Evolutionary conservation across 2,329 filamentous ascomycete genomes (phyloP), one percentile per base, ranked within the genome.

Genomic region (Cladosporium sp.): DNA sequence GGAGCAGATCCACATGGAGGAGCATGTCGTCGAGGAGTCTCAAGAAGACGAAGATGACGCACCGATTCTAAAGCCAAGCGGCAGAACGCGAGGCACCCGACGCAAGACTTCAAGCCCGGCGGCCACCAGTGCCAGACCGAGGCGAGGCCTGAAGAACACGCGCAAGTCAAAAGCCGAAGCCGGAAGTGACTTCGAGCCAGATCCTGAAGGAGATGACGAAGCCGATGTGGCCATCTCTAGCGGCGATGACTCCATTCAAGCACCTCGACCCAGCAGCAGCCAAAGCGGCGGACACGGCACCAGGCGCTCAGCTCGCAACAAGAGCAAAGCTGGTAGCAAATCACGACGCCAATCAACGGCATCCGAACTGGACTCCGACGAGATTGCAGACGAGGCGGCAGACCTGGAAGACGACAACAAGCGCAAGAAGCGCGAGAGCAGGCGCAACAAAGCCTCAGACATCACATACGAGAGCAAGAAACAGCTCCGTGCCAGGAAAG

Each of bases 121-220:
- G 18, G 49, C 57, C 4, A 59, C 56, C 16, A 66, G 51, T n/a
- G 43, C 55, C 64, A 32, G 53, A 32, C 54, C 64, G 62, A 50
- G 68, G 62, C 60, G 72, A 58, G 59, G 64, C 25, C 71, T 68
- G 27, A 71, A 74, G 43, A 64, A 65, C 50, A 69, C 58, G 15
- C 56, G 70, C 32, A 75, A 78, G 64, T 51, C 62, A 25, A 9
- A 32, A 18, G 62, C 68, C 54, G 57, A 67, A 43, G 76, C 81
- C 45, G 81, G 77, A 57, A 83, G 80, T 57, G 81, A 84, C 57
- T 84, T 84, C 55, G 79, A 83, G 58, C 80, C 81, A 5, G 75
- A 74, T 29, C 32, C 32, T 15, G 79, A 82, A 42, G 75, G 74
- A 40, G 78, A 77, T 12, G 77, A 75, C 18, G 78, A 78, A 52